These are phyloP conservation scores for Rhodotorula sp. DNA, from an alignment of 1,284 basidiomycete species.

Conservation along the genomic window DNA sequence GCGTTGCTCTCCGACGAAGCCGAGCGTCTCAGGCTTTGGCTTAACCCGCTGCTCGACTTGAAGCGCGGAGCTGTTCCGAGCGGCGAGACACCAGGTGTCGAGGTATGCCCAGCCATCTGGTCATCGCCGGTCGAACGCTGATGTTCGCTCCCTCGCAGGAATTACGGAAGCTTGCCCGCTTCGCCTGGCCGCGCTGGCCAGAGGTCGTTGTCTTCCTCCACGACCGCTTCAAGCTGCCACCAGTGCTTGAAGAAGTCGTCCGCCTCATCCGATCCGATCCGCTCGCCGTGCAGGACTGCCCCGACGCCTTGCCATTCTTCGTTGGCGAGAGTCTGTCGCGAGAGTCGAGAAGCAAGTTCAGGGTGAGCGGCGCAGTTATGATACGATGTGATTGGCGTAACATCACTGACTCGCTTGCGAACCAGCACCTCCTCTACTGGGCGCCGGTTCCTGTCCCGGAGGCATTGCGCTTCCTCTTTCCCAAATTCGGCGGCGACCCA, in stretches of 20 bases:
- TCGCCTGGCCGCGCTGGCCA: constrained; percentile 80
- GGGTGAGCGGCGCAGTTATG: constrained; percentile 55
- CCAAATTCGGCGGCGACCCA: constrained; percentile 68
- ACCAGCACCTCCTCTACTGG: constrained; percentile 81
- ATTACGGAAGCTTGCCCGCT: constrained; percentile 61
- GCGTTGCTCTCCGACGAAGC: constrained; percentile 89
- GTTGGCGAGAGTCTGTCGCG: constrained; percentile 69
- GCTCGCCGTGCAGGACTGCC: constrained; percentile 66
- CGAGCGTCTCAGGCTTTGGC: constrained; percentile 81
- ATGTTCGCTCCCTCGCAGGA: background rate
- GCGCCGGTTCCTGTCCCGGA: constrained; percentile 82
- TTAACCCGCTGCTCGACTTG: constrained; percentile 76
- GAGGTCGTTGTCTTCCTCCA: constrained; percentile 76
- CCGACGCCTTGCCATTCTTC: constrained; percentile 77
- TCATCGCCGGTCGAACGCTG: constrained; percentile 56
- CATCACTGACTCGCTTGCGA: background rate
- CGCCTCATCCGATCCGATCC: constrained; percentile 73
- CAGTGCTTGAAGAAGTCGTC: constrained; percentile 66
- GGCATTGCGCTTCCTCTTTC: constrained; percentile 77
- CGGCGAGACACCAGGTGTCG: constrained; percentile 7
- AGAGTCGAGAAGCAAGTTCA: constrained; percentile 64
- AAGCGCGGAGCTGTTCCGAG: constrained; percentile 64
- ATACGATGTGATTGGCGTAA: too few species aligned
- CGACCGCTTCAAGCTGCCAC: constrained; percentile 75
- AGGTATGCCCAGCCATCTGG: constrained; percentile 51